Evolutionary conservation across 345 rosid genomes (phyloP), one percentile per base, ranked within the genome.

Genomic region (Eucalyptus sp.): DNA sequence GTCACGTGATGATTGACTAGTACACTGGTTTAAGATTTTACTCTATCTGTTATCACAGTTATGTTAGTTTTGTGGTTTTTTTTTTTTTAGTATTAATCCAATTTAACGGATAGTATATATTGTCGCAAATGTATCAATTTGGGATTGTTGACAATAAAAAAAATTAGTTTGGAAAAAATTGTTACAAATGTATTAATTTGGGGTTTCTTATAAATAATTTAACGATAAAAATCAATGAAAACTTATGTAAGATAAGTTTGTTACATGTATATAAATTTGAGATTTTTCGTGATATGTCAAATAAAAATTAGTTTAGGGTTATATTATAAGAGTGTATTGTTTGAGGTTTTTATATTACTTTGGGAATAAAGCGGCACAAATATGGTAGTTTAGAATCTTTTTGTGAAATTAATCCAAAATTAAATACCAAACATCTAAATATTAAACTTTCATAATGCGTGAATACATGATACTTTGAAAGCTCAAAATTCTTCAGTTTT

Each of bases 1-100:
- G 20, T 51, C 0, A 51, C 3, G 0, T 16, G 8, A 51, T 51
- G 0, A 7, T 51, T 51, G 20, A 50, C 8, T 50, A 50, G 3
- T 50, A 50, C 3, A 16, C 2, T 15, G 0, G 2, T 50, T 51
- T 51, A 7, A 16, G 4, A 51, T 51, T 16, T 51, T 51, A 51
- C 54, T 50, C 0, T 51, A 7, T 16, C 22, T 51, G 17, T 51
- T 51, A 51, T 51, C 56, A 17, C 4, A 1, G 0, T 51, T 51
- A 6, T 7, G 20, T 51, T 51, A 51, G 20, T 51, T 51, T 51
- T 51, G 8, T 51, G 54, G 54, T 50, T 51, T 50, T 50, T 49
- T n/a, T 50, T 50, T 51, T 6, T 51, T 4, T 51, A 1, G 20
- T 16, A 51, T 51, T 51, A 51, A 51, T 51, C 1, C 0, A 51